A percentile compares a stretch with the other conserved stretches of the same genome.
phyloP scores from a whole-genome alignment of 257 asterid species.

The Nicotiana otophora region DNA sequence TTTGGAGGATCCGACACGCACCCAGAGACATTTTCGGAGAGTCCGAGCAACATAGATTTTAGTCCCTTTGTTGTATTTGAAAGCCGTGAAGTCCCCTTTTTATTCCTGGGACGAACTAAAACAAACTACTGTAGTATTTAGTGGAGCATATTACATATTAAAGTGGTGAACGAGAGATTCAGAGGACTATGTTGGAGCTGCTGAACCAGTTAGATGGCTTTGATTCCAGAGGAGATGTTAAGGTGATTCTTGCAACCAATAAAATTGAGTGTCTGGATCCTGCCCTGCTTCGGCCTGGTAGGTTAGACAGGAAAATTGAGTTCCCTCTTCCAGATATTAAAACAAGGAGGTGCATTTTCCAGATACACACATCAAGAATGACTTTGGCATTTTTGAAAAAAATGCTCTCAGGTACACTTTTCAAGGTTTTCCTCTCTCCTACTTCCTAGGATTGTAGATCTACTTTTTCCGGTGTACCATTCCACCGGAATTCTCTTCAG shows the following conservation, averaged over 20 bases:
- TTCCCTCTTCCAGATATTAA: conserved; percentile 87
- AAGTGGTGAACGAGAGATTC: conserved; percentile 77
- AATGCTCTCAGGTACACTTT: too few relatives aligned
- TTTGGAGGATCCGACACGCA: too few relatives aligned
- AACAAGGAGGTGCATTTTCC: conserved; percentile 73
- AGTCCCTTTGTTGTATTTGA: background rate
- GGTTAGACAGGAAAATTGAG: conserved; percentile 79
- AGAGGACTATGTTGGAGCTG: conserved; percentile 85
- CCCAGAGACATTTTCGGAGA: too few relatives aligned
- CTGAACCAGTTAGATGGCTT: conserved; percentile 84
- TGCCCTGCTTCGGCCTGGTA: conserved; percentile 14
- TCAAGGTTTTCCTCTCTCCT: too few relatives aligned
- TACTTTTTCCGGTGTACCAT: too few relatives aligned
- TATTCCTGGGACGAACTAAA: background rate
- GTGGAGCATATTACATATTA: background rate
- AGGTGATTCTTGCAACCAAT: conserved; percentile 83
- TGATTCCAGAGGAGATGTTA: conserved; percentile 88
- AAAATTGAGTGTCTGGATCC: conserved; percentile 85
- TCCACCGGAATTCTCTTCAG: too few relatives aligned
- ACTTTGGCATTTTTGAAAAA: conserved; percentile 12
- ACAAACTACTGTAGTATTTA: background rate
- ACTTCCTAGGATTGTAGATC: too few relatives aligned
- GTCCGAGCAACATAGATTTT: background rate
- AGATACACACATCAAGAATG: conserved; percentile 91
- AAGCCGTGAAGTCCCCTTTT: background rate